Base-by-base conservation (phyloP, 2,329 filamentous ascomycete genomes). In the Torrubiellomyces zombiae region DNA sequence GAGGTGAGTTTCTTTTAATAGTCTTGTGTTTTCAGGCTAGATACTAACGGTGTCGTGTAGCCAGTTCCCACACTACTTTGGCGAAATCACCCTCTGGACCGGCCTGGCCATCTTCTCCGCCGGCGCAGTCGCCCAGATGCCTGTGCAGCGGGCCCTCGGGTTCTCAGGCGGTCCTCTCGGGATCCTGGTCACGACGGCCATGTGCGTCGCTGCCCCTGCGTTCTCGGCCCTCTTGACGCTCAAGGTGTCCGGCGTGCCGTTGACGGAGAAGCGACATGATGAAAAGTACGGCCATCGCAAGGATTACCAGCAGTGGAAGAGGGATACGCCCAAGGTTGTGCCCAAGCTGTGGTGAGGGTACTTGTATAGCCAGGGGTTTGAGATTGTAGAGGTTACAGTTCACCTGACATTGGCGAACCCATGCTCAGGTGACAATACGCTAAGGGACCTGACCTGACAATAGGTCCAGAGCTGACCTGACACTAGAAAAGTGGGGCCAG, bases 241-340 rank as follows among this genome's bases (percentile, higher is more conserved):
- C 19, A 71, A 72, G 53, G 59, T 78, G 18, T 60, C 60, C 28
- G 72, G 73, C 6, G 57, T 78, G 14, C 70, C 73, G 4, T 36
- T 78, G 45, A 76, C 68, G 35, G 72, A 78, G 54, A 56, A 54
- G 20, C 78, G 78, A 50, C 78, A 79, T 39, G 69, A 78, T 44
- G 59, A 67, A 47, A 53, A 54, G 26, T 78, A 67, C 38, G 72
- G 70, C 0, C 53, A 71, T 32, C 54, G 66, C 20, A 63, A 67
- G 47, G 72, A 76, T 32, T 77, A 79, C 39, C 60, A 69, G 41
- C 54, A 64, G 43, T 78, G 73, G 73, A 76, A 75, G 56, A 52
- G 56, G 47, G 64, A 68, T 38, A 76, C 69, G 11, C 69, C 70
- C 0, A 66, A 64, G 50, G 63, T 77, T 41, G 50, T 77, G 31